Conservation (phyloP, 2,329 filamentous ascomycete species). For the Hypoxylon sp. region DNA sequence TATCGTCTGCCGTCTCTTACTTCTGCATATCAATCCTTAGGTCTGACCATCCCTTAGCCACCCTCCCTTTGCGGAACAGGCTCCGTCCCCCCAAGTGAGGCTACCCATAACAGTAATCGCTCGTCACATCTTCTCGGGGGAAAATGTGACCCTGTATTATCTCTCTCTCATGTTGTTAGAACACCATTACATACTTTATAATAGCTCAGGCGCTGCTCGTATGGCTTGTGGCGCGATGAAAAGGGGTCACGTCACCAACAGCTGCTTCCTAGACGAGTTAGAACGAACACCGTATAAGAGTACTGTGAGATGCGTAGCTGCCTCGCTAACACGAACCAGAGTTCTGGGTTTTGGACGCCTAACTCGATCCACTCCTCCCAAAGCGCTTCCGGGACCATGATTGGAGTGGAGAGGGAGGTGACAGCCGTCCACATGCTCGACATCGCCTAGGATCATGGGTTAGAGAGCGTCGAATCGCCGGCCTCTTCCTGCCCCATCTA, state of each 20-base stretch:
- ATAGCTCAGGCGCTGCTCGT: neutral
- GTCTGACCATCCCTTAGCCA: neutral
- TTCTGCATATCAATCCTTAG: slow-evolving; percentile 1
- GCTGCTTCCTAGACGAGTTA: slow-evolving; percentile 4
- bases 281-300: slow-evolving; percentile 2
- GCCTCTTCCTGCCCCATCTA: slow-evolving; percentile 8
- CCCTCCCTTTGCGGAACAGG: neutral
- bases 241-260: neutral
- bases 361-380: slow-evolving; percentile 6
- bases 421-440: neutral
- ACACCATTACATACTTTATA: neutral
- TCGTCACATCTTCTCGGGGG: neutral
- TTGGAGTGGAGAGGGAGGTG: slow-evolving; percentile 11
- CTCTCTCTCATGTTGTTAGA: slow-evolving; percentile 2
- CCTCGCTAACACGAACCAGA: slow-evolving; percentile 16
- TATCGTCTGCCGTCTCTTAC: slow-evolving; percentile 8
- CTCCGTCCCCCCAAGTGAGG: slow-evolving; percentile 8
- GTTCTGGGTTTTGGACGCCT: slow-evolving; percentile 15
- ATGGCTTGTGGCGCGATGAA: neutral
- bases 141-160: slow-evolving; percentile 5
- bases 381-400: neutral
- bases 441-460: slow-evolving; percentile 9
- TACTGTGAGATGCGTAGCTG: too few species aligned
- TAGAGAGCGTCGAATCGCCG: slow-evolving; percentile 19
- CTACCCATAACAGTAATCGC: neutral